phyloP scores from a whole-genome alignment of 495 filamentous ascomycete genomes.

The Cudoniella acicularis region DNA sequence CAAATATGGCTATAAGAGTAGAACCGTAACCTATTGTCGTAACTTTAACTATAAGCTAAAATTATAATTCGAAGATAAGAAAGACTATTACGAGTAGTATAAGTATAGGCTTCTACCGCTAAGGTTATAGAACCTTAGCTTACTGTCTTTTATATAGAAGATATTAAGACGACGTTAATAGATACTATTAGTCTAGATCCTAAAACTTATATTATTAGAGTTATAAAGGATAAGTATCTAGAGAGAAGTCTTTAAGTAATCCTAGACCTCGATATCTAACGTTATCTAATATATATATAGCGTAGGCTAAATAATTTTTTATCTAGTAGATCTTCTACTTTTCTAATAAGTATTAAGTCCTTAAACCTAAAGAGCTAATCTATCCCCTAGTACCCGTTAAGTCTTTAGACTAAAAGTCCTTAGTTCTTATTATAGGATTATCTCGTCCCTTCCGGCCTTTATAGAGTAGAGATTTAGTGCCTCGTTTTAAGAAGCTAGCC shows the following conservation, averaged over 20 bases:
- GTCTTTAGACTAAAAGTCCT: slow-evolving; percentile 5
- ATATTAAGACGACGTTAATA: not conserved
- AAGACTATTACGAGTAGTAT: slow-evolving; percentile 1
- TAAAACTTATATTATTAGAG: not conserved
- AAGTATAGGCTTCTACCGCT: slow-evolving; percentile 2
- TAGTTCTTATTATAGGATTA: slow-evolving; percentile 14
- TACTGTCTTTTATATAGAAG: slow-evolving; percentile 2
- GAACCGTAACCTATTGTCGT: slow-evolving; percentile 1
- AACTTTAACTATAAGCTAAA: slow-evolving; percentile 3
- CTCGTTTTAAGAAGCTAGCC: slow-evolving; percentile 21
- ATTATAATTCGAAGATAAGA: slow-evolving; percentile 5
- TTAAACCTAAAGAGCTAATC: slow-evolving; percentile 13
- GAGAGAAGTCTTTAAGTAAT: not conserved
- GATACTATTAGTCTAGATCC: not conserved
- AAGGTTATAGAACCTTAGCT: slow-evolving; percentile 1
- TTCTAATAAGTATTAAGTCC: slow-evolving; percentile 11
- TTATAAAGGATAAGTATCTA: slow-evolving; percentile 2
- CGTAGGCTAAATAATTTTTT: slow-evolving; percentile 14
- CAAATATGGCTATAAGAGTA: slow-evolving; percentile 5
- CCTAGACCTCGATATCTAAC: slow-evolving; percentile 6
- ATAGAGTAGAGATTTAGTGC: slow-evolving; percentile 20
- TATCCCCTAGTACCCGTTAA: slow-evolving; percentile 1
- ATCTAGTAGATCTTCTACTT: slow-evolving; percentile 15
- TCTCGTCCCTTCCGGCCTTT: slow-evolving; percentile 14
- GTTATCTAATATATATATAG: slow-evolving; percentile 13